phyloP scores from a whole-genome alignment of 495 filamentous ascomycete genomes.

The Tetracladium setigerum region DNA sequence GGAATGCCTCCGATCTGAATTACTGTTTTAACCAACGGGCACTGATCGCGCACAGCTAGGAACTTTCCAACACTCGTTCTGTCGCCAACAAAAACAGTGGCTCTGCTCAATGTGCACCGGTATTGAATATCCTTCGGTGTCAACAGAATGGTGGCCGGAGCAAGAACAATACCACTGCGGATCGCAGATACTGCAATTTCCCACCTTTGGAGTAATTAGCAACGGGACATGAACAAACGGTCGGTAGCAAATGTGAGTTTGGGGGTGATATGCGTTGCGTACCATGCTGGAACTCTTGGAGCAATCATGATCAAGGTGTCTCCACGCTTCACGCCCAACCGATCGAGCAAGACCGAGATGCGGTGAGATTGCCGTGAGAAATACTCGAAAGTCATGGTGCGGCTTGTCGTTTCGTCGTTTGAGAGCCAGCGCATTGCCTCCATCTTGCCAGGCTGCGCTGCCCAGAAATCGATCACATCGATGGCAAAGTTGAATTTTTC shows the following conservation, averaged over 20 bases:
- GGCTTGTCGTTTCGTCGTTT: background rate
- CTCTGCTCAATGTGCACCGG: background rate
- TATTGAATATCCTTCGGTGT: constrained; percentile 1
- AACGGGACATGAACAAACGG: too few species aligned
- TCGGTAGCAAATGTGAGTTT: background rate
- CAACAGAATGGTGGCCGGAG: background rate
- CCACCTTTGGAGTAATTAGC: constrained; percentile 4
- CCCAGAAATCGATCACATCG: constrained; percentile 8
- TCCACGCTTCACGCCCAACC: background rate
- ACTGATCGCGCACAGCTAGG: background rate
- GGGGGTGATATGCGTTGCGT: background rate
- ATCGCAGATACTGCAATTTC: constrained; percentile 1
- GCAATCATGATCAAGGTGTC: background rate
- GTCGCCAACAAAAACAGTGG: constrained; percentile 5
- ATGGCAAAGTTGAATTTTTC: constrained; percentile 6
- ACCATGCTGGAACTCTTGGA: constrained; percentile 3
- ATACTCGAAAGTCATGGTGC: background rate
- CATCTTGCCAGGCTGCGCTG: background rate
- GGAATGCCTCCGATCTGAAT: constrained; percentile 1
- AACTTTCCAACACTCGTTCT: constrained; percentile 1
- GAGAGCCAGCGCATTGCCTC: constrained; percentile 6
- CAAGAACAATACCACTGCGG: background rate
- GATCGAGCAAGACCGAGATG: background rate
- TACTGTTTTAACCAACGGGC: background rate
- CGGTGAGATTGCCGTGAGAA: background rate